These are phyloP conservation scores for Mycena belliarum DNA, from an alignment of 768 basidiomycete genomes.

Conservation along the genomic window DNA sequence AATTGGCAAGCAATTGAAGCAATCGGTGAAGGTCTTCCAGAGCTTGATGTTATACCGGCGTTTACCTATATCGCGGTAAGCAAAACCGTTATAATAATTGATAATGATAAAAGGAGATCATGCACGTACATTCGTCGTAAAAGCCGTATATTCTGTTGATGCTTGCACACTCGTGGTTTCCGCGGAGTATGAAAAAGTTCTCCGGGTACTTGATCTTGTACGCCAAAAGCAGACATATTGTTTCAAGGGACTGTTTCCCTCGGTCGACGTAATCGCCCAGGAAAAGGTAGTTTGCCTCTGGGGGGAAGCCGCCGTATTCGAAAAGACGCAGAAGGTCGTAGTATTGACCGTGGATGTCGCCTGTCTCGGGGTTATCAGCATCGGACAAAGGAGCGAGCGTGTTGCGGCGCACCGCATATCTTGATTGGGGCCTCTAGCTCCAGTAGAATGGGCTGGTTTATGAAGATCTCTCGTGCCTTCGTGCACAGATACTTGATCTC, in stretches of 20 bases:
- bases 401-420: slow-evolving; percentile 78
- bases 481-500: slow-evolving; percentile 99
- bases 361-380: slow-evolving; percentile 39
- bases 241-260: slow-evolving; percentile 98
- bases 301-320: slow-evolving; percentile 98
- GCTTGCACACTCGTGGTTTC: slow-evolving; percentile 99
- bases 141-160: slow-evolving; percentile 99
- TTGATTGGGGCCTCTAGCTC: slow-evolving; percentile 99
- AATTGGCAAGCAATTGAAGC: slow-evolving; percentile 99
- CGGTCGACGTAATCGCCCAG: slow-evolving; percentile 99
- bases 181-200: slow-evolving; percentile 99
- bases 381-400: not conserved
- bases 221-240: slow-evolving; percentile 95
- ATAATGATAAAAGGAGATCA: no score
- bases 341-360: slow-evolving; percentile 99
- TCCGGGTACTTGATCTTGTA: slow-evolving; percentile 99
- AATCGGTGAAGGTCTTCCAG: slow-evolving; percentile 99
- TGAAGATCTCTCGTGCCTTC: slow-evolving; percentile 98
- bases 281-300: slow-evolving; percentile 99
- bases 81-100: slow-evolving; percentile 1
- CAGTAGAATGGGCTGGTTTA: slow-evolving; percentile 96
- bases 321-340: slow-evolving; percentile 97
- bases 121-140: slow-evolving; percentile 99
- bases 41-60: slow-evolving; percentile 99
- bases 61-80: slow-evolving; percentile 67